A percentile compares a stretch with the other conserved stretches of the same genome.
These are phyloP conservation scores for Rhizopogon roseolus DNA, from an alignment of 768 basidiomycete species.

Conservation along the genomic window DNA sequence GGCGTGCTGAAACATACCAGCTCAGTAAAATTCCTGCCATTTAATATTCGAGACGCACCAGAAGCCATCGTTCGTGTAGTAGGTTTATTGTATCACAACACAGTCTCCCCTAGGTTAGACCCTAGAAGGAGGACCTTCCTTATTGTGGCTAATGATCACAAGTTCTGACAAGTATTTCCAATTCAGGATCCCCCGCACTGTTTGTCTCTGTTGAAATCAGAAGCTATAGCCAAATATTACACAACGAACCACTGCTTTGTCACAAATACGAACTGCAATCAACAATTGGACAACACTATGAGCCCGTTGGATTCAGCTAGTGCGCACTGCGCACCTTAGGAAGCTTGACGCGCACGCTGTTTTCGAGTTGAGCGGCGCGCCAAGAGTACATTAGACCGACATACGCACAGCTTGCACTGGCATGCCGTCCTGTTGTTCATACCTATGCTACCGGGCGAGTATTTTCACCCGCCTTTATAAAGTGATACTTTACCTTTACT, in stretches of 20 bases:
- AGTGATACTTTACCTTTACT: no score
- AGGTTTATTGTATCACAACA: no score
- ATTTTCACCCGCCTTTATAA: no score
- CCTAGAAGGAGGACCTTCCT: not conserved
- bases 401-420: no score
- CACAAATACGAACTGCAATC: not conserved
- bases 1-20: constrained; percentile 17
- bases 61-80: constrained; percentile 22
- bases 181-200: constrained; percentile 11
- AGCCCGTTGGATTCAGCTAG: no score
- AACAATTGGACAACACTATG: not conserved
- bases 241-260: not conserved
- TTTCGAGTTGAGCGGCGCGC: no score
- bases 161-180: not conserved
- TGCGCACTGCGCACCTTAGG: no score
- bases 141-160: no score
- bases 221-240: constrained; percentile 26
- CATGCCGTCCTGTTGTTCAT: no score
- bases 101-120: not conserved
- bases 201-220: constrained; percentile 29
- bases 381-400: no score
- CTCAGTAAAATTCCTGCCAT: constrained; percentile 10
- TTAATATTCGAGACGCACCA: constrained; percentile 12
- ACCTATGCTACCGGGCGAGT: no score
- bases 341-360: no score